phyloP scores from a whole-genome alignment of 2,329 filamentous ascomycete species.

The Epichloe aotearoae region DNA sequence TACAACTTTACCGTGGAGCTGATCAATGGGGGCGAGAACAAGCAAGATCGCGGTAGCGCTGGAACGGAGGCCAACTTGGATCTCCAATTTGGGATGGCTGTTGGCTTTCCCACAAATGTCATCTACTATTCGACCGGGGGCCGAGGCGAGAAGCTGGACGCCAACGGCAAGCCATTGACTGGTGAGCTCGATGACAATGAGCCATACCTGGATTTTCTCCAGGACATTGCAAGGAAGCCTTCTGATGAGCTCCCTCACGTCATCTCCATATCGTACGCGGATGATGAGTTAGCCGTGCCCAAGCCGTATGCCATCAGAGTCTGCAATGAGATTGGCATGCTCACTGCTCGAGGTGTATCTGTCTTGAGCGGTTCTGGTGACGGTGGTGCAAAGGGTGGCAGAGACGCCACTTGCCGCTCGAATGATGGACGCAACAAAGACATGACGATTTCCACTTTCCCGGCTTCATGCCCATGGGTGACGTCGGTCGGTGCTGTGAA shows the following conservation, averaged over 20 bases:
- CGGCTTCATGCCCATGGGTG: constrained; percentile 53
- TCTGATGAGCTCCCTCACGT: constrained; percentile 38
- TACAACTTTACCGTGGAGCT: constrained; percentile 28
- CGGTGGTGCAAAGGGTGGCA: constrained; percentile 30
- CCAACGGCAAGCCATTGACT: constrained; percentile 21
- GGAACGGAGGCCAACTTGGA: constrained; percentile 35
- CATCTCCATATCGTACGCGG: constrained; percentile 44
- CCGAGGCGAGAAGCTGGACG: constrained; percentile 26
- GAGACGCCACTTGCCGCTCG: constrained; percentile 37
- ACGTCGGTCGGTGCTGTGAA: constrained; percentile 51
- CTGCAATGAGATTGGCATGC: constrained; percentile 38
- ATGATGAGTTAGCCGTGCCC: constrained; percentile 44
- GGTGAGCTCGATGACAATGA: constrained; percentile 32
- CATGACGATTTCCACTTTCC: constrained; percentile 49
- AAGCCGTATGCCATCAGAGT: constrained; percentile 36
- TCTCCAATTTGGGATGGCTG: constrained; percentile 32
- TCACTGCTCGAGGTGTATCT: constrained; percentile 38
- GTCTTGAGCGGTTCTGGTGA: constrained; percentile 40
- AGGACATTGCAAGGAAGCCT: constrained; percentile 31
- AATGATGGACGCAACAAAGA: constrained; percentile 45
- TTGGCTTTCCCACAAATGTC: constrained; percentile 31
- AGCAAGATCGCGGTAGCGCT: constrained; percentile 22
- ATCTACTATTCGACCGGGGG: constrained; percentile 33
- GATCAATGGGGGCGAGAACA: constrained; percentile 32
- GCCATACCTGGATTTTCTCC: constrained; percentile 41